These are phyloP conservation scores for Spatholobus suberectus DNA, from an alignment of 306 rosid species.

Conservation along the genomic window DNA sequence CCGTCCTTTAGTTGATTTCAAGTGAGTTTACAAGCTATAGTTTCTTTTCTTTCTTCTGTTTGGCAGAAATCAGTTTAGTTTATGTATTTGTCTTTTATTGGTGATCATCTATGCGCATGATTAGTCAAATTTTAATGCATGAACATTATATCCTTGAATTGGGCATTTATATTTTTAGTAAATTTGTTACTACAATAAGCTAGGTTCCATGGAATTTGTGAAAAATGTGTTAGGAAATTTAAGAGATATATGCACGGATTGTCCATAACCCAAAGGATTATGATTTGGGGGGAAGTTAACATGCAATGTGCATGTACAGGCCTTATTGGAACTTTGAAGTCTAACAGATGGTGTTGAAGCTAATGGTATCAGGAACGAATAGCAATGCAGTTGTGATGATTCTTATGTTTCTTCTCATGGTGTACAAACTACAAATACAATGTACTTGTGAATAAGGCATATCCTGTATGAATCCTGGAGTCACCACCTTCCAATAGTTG, in stretches of 20 bases:
- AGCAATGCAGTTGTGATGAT: conserved; percentile 27
- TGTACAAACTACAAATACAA: background rate
- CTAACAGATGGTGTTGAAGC: conserved; percentile 30
- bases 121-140: conserved; percentile 18
- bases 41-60: conserved; percentile 41
- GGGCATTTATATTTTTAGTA: conserved; percentile 5
- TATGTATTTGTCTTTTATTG: conserved; percentile 34
- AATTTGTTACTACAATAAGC: background rate
- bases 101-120: background rate
- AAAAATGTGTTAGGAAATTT: background rate
- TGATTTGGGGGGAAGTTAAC: conserved; percentile 8
- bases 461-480: conserved; percentile 11
- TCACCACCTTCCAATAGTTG: background rate
- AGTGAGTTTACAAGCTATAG: conserved; percentile 58
- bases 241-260: conserved; percentile 7
- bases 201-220: background rate
- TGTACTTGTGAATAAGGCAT: conserved; percentile 23
- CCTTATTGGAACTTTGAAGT: conserved; percentile 12
- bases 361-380: background rate
- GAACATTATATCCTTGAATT: background rate
- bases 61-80: conserved; percentile 24
- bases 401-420: conserved; percentile 10
- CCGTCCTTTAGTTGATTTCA: conserved; percentile 90
- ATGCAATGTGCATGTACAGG: conserved; percentile 8
- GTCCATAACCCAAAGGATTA: conserved; percentile 21